Conservation (phyloP, 2,329 filamentous ascomycete species). For the Hymenoscyphus infarciens region DNA sequence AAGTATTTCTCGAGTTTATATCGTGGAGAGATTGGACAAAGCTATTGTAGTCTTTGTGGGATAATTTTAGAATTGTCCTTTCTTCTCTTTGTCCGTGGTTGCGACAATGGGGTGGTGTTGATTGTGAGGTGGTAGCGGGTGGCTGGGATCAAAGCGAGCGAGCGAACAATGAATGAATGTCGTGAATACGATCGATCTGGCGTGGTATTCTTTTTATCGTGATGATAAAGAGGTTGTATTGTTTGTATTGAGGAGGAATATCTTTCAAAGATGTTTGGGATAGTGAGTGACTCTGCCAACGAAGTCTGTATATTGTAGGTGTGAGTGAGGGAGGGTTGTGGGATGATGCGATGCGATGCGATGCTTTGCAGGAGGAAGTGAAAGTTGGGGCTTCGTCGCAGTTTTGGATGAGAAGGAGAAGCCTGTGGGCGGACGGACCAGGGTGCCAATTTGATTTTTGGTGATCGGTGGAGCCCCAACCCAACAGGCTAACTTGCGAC, state of each 20-base stretch:
- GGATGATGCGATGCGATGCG: too few species aligned
- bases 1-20: constrained; percentile 1
- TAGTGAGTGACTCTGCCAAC: constrained; percentile 52
- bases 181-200: constrained; percentile 21
- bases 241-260: constrained; percentile 23
- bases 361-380: too few species aligned
- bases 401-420: too few species aligned
- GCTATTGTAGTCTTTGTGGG: constrained; percentile 8
- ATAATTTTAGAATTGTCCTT: constrained; percentile 9
- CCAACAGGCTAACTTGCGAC: not conserved
- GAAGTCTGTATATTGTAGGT: constrained; percentile 42
- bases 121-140: not conserved
- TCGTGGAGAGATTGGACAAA: not conserved
- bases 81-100: not conserved
- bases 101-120: constrained; percentile 8
- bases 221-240: constrained; percentile 12
- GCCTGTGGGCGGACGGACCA: too few species aligned
- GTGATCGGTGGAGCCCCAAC: not conserved
- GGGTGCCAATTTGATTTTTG: not conserved
- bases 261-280: constrained; percentile 30
- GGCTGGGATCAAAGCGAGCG: not conserved
- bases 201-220: constrained; percentile 14
- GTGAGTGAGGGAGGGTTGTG: not conserved
- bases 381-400: too few species aligned
- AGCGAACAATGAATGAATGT: constrained; percentile 11